Percentiles rank a stretch among this genome's conserved stretches.
phyloP scores from a whole-genome alignment of 768 basidiomycete species.

The Boletus tomentosulus region DNA sequence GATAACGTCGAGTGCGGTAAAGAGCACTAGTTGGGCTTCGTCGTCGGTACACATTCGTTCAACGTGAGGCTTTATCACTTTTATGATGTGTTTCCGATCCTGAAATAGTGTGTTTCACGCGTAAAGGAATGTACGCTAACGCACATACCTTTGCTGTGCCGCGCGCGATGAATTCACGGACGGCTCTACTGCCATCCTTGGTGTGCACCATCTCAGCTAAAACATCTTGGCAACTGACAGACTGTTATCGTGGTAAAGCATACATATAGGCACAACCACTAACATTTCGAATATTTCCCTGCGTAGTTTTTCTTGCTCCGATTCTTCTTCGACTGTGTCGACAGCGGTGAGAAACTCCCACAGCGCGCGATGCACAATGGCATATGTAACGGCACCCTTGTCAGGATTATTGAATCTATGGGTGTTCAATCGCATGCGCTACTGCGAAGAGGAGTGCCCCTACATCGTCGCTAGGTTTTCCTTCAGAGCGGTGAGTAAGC shows the following conservation, averaged over 20 bases:
- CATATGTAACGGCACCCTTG: conserved; percentile 83
- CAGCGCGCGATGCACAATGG: conserved; percentile 80
- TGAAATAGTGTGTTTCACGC: conserved; percentile 20
- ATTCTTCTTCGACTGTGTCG: conserved; percentile 51
- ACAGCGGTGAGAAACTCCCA: conserved; percentile 80
- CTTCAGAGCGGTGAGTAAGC: conserved; percentile 65
- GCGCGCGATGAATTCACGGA: conserved; percentile 78
- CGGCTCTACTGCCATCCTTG: conserved; percentile 82
- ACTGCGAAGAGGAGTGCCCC: conserved; percentile 21
- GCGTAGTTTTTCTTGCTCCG: conserved; percentile 68
- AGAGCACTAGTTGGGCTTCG: conserved; percentile 85
- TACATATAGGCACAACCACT: background rate
- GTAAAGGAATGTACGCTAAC: background rate
- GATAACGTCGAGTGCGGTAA: conserved; percentile 84
- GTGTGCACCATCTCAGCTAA: conserved; percentile 94
- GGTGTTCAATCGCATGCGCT: background rate
- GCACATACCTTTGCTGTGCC: conserved; percentile 73
- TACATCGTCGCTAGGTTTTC: conserved; percentile 76
- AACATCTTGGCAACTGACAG: conserved; percentile 69
- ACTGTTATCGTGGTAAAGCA: background rate
- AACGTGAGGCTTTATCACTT: conserved; percentile 84
- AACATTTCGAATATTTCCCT: conserved; percentile 81
- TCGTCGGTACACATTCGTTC: conserved; percentile 86
- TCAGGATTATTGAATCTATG: conserved; percentile 86
- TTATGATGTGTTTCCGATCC: conserved; percentile 91